Evolutionary conservation across 129 eudicot species (phyloP).

Genomic region (Saposhnikovia divaricata): DNA sequence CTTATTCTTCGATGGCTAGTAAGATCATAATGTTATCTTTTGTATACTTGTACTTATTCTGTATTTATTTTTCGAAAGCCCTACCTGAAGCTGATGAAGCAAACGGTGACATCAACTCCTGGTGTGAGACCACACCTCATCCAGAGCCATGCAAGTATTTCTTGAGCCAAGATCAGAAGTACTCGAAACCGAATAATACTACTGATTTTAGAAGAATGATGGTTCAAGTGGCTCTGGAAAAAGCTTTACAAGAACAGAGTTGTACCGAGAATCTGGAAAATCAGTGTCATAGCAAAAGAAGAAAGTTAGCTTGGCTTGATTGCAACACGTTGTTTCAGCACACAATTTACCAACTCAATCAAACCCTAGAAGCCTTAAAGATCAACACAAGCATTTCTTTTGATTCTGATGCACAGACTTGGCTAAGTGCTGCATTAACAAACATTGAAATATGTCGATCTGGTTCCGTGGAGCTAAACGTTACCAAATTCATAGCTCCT

Average conservation of each 20-base stretch:
- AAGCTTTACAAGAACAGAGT: constrained; percentile 39
- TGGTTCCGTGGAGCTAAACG: constrained; percentile 6
- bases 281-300: constrained; percentile 34
- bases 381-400: constrained; percentile 18
- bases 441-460: constrained; percentile 6
- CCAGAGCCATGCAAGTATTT: constrained; percentile 62
- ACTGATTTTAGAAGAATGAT: constrained; percentile 44
- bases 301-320: constrained; percentile 44
- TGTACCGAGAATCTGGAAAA: constrained; percentile 23
- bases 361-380: constrained; percentile 37
- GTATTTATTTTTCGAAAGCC: constrained; percentile 2
- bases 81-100: constrained; percentile 14
- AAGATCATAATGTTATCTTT: constrained; percentile 8
- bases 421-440: constrained; percentile 16
- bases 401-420: constrained; percentile 10
- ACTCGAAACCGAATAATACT: constrained; percentile 18
- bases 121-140: constrained; percentile 78
- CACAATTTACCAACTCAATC: constrained; percentile 49
- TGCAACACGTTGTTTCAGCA: constrained; percentile 49
- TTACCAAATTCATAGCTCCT: constrained; percentile 4
- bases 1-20: constrained; percentile 18
- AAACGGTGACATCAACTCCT: constrained; percentile 25
- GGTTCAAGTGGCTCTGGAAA: constrained; percentile 42
- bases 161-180: constrained; percentile 23
- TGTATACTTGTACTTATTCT: neutral